phyloP scores from a whole-genome alignment of 768 basidiomycete genomes.

The Podaxis carcinomalis region DNA sequence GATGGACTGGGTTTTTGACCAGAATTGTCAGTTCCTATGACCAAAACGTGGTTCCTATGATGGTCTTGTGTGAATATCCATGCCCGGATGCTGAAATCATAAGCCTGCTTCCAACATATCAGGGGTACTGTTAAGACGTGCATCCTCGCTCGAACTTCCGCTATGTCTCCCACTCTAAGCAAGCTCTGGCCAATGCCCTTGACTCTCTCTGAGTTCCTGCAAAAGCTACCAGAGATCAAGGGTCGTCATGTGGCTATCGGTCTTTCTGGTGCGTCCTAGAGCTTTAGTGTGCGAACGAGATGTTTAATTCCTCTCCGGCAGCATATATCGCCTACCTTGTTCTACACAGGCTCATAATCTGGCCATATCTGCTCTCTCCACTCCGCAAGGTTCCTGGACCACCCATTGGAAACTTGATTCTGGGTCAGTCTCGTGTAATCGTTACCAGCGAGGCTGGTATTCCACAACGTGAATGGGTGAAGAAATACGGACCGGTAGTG shows the following conservation, averaged over 20 bases:
- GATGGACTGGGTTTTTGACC: neutral
- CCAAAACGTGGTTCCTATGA: neutral
- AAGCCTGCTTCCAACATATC: neutral
- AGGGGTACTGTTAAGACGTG: neutral
- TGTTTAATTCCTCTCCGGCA: neutral
- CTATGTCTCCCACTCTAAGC: slow-evolving; percentile 2
- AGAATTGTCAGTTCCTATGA: neutral
- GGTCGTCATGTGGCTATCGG: neutral
- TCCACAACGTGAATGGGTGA: slow-evolving; percentile 42
- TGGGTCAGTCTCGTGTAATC: slow-evolving; percentile 36
- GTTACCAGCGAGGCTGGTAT: slow-evolving; percentile 36
- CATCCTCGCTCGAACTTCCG: neutral
- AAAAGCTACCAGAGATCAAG: neutral
- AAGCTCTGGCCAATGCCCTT: neutral
- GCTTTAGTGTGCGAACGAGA: neutral
- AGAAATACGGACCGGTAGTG: slow-evolving; percentile 39
- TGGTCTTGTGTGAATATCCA: neutral
- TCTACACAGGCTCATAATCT: slow-evolving; percentile 25
- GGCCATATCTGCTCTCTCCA: slow-evolving; percentile 26
- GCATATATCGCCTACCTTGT: slow-evolving; percentile 6
- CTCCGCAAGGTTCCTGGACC: slow-evolving; percentile 25
- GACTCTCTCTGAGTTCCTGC: neutral
- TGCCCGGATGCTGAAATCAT: neutral
- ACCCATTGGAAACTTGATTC: slow-evolving; percentile 21
- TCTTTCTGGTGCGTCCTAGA: neutral